Conservation (phyloP, 192 early-diverging fungal species). For the Entrophospora sp. region DNA sequence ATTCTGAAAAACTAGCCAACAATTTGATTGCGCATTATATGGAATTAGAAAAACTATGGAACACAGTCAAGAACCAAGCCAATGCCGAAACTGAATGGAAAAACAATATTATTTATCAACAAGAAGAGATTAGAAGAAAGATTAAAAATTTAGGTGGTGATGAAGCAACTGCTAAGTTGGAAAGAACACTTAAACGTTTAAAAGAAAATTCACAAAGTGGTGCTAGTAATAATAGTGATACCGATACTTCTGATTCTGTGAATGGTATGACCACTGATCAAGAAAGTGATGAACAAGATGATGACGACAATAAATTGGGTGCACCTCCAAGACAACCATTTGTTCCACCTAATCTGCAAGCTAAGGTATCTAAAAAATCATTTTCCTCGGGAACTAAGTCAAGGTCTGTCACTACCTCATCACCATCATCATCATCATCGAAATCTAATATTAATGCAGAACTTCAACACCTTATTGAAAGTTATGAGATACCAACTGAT, state of each 20-base stretch:
- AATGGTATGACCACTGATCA: not conserved
- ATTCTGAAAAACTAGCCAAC: constrained; percentile 49
- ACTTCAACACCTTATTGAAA: constrained; percentile 26
- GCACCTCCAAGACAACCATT: not conserved
- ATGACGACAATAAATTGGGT: too few relatives aligned
- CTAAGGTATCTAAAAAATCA: not conserved
- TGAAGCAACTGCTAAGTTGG: constrained; percentile 32
- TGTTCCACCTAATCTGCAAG: not conserved
- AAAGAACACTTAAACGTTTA: constrained; percentile 13
- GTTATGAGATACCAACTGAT: constrained; percentile 25
- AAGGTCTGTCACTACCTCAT: not conserved
- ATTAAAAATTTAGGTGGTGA: constrained; percentile 42
- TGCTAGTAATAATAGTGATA: too few relatives aligned
- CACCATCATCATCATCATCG: not conserved
- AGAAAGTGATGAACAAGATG: not conserved
- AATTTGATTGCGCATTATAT: constrained; percentile 57
- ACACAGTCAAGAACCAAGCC: constrained; percentile 43
- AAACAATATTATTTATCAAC: constrained; percentile 47
- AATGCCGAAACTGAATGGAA: constrained; percentile 49
- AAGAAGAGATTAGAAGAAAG: constrained; percentile 33
- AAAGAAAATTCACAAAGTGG: constrained; percentile 11
- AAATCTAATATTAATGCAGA: constrained; percentile 21
- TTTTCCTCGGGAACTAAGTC: not conserved
- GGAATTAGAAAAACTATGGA: constrained; percentile 58
- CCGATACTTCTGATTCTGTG: not conserved